Evolutionary conservation across 2,329 filamentous ascomycete genomes (phyloP).

Genomic region (Claviceps sp.): DNA sequence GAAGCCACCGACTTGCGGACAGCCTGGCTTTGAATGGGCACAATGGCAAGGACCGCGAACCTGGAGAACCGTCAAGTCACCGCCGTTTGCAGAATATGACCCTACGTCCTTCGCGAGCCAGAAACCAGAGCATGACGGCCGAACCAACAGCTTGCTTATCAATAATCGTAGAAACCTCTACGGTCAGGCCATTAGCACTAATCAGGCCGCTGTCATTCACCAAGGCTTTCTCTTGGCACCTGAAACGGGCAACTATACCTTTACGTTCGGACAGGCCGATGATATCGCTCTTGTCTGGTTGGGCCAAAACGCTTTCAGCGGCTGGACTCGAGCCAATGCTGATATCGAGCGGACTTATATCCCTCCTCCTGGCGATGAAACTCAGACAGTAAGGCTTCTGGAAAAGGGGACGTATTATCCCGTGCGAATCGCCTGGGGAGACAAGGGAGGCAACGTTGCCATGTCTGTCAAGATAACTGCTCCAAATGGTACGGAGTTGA

Average conservation of each 20-base stretch:
- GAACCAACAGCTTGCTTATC: conserved; percentile 7
- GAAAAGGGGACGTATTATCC: conserved; percentile 7
- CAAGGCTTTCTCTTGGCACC: conserved; percentile 7
- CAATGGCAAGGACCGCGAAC: conserved; percentile 5
- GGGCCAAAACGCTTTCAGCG: conserved; percentile 5
- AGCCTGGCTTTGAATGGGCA: conserved; percentile 8
- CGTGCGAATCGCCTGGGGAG: conserved; percentile 6
- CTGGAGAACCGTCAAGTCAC: conserved; percentile 7
- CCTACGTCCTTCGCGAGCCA: conserved; percentile 3
- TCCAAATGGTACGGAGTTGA: conserved; percentile 7
- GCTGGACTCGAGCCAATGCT: conserved; percentile 7
- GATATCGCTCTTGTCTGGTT: conserved; percentile 7
- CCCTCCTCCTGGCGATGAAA: conserved; percentile 8
- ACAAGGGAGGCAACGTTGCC: conserved; percentile 7
- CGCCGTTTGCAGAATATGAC: conserved; percentile 7
- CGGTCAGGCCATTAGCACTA: conserved; percentile 3
- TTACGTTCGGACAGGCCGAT: conserved; percentile 7
- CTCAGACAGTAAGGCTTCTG: conserved; percentile 4
- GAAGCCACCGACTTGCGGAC: conserved; percentile 6
- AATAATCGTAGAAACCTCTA: conserved; percentile 1
- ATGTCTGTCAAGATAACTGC: conserved; percentile 7
- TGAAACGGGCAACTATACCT: conserved; percentile 7
- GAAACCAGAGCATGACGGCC: conserved; percentile 4
- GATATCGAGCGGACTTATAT: conserved; percentile 8
- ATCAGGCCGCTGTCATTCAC: conserved; percentile 6